These are phyloP conservation scores for Botrytis aclada DNA, from an alignment of 2,329 filamentous ascomycete species.

Conservation along the genomic window DNA sequence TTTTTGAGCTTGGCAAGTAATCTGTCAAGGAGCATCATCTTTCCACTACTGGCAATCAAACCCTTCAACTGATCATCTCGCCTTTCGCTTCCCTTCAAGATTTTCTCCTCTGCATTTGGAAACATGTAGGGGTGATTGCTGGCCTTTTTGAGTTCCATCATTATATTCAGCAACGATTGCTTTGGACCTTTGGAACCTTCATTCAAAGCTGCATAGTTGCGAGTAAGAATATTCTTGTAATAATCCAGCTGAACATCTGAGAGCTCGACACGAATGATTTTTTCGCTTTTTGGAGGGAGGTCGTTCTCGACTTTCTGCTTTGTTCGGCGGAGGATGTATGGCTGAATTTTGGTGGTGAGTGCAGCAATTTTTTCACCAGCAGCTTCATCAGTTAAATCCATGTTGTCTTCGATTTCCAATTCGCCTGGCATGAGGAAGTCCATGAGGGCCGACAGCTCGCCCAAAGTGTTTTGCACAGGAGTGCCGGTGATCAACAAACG, in stretches of 20 bases:
- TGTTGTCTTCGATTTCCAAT: conserved; percentile 84
- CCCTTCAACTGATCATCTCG: conserved; percentile 90
- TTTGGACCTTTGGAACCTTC: conserved; percentile 88
- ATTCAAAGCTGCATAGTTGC: conserved; percentile 92
- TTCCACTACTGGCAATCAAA: conserved; percentile 93
- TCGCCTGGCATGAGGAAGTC: conserved; percentile 97
- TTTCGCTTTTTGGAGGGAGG: conserved; percentile 93
- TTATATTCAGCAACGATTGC: conserved; percentile 93
- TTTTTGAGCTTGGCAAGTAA: conserved; percentile 90
- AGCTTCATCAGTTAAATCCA: conserved; percentile 77
- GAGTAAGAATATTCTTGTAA: conserved; percentile 97
- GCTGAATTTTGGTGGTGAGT: conserved; percentile 81
- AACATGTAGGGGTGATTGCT: conserved; percentile 99
- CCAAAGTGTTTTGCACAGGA: conserved; percentile 94
- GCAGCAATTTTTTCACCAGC: conserved; percentile 85
- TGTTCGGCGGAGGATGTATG: conserved; percentile 91
- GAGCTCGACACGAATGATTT: conserved; percentile 96
- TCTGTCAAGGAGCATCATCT: conserved; percentile 98
- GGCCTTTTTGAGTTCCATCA: conserved; percentile 99
- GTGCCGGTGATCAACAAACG: conserved; percentile 94
- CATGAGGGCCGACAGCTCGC: conserved; percentile 86
- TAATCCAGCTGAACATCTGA: conserved; percentile 96
- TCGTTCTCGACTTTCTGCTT: conserved; percentile 98
- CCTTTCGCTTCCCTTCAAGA: conserved; percentile 73
- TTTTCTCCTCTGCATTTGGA: conserved; percentile 84